Evolutionary conservation across 164 flowering plant genomes (phyloP).

Genomic region (Magnolia sinica): DNA sequence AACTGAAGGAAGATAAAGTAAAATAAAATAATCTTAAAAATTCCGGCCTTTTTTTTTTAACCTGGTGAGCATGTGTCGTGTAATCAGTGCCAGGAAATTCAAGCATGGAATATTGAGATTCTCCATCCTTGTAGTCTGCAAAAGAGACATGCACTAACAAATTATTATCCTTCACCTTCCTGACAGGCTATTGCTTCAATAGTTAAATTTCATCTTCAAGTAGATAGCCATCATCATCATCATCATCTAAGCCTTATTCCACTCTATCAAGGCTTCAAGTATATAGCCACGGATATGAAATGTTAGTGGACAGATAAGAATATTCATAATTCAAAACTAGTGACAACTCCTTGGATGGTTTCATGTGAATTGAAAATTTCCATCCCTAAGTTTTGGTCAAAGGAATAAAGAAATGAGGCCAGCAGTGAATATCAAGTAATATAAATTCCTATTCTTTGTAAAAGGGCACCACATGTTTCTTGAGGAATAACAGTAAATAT

Average conservation of each 20-base stretch:
- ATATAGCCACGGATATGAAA: background rate
- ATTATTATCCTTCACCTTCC: background rate
- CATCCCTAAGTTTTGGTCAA: background rate
- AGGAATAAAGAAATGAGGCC: no score
- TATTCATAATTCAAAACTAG: background rate
- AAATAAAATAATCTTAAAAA: background rate
- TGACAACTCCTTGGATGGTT: background rate
- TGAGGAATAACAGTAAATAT: no score
- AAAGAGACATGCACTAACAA: conserved; percentile 3
- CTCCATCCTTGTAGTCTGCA: conserved; percentile 58
- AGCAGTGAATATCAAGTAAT: no score
- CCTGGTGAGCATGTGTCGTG: conserved; percentile 50
- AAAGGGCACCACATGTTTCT: no score
- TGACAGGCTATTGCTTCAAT: background rate
- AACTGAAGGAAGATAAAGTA: background rate
- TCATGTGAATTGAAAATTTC: background rate
- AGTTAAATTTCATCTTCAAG: background rate
- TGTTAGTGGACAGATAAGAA: background rate
- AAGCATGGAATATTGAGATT: conserved; percentile 61
- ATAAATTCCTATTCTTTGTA: no score
- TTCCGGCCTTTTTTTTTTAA: conserved; percentile 11
- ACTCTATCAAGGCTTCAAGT: no score
- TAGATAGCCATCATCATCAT: background rate
- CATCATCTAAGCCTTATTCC: no score
- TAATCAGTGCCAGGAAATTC: conserved; percentile 63